These are phyloP conservation scores for Ligustrum vulgare DNA, from an alignment of 257 asterid species.

Conservation along the genomic window DNA sequence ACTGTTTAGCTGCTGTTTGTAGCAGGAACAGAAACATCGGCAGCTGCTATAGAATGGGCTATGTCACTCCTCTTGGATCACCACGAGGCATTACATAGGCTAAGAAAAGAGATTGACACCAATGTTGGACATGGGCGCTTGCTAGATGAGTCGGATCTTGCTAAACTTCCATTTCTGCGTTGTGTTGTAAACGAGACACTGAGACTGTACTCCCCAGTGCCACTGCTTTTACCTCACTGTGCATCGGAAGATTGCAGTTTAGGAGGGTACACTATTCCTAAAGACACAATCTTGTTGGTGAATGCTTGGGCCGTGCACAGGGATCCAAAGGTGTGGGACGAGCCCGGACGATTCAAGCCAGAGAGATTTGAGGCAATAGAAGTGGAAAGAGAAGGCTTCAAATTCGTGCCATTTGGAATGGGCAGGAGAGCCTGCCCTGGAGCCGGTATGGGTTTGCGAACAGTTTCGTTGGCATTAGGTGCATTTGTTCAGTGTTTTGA, in stretches of 20 bases:
- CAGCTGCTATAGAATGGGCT: constrained; percentile 41
- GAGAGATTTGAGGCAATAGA: constrained; percentile 42
- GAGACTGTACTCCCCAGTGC: constrained; percentile 46
- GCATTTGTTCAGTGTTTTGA: constrained; percentile 57
- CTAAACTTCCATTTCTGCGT: constrained; percentile 50
- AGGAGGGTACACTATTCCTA: constrained; percentile 44
- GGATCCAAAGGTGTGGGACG: constrained; percentile 57
- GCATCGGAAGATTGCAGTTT: constrained; percentile 40
- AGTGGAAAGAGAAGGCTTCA: constrained; percentile 29
- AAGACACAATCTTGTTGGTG: constrained; percentile 40
- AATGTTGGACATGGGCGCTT: constrained; percentile 39
- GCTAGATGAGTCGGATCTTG: constrained; percentile 45
- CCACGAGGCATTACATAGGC: constrained; percentile 32
- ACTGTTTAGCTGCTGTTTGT: constrained; percentile 38
- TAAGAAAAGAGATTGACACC: constrained; percentile 50
- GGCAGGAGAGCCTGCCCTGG: constrained; percentile 73
- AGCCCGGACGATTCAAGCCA: constrained; percentile 45
- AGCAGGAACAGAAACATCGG: constrained; percentile 59
- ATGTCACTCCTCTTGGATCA: constrained; percentile 45
- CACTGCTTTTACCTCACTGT: constrained; percentile 50
- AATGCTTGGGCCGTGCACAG: constrained; percentile 59
- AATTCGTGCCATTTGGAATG: constrained; percentile 52
- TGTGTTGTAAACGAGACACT: constrained; percentile 54
- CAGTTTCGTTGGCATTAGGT: constrained; percentile 46
- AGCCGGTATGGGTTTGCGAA: constrained; percentile 38